Percentiles rank a stretch among this genome's conserved stretches.
These are phyloP conservation scores for Pythium coloratum DNA, from an alignment of 352 stramenopile species.

Conservation along the genomic window DNA sequence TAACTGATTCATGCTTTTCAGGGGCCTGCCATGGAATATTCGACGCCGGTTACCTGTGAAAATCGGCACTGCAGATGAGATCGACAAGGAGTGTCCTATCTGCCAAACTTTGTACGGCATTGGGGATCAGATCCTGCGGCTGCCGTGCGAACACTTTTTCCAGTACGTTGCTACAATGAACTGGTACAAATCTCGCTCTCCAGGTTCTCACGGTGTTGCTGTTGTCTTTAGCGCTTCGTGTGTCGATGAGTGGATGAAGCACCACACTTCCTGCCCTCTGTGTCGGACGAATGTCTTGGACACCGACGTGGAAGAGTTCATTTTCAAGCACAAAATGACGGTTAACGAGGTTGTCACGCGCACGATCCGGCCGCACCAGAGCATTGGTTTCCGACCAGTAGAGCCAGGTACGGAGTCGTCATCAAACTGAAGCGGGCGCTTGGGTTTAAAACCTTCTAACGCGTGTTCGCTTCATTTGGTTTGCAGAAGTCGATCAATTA, in stretches of 20 bases:
- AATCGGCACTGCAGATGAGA: slow-evolving; percentile 77
- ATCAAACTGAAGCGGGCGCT: background rate
- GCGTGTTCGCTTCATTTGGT: background rate
- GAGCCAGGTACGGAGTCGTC: slow-evolving; percentile 47
- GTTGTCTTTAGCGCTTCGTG: slow-evolving; percentile 60
- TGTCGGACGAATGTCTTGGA: slow-evolving; percentile 80
- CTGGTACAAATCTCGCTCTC: background rate
- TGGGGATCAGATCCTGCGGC: slow-evolving; percentile 79
- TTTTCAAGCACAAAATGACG: slow-evolving; percentile 76
- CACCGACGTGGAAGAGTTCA: slow-evolving; percentile 34
- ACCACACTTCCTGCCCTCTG: slow-evolving; percentile 83
- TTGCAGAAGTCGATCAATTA: slow-evolving; percentile 28
- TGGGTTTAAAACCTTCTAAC: background rate
- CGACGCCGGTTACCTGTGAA: slow-evolving; percentile 80
- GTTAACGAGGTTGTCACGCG: slow-evolving; percentile 74
- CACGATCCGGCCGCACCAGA: slow-evolving; percentile 71
- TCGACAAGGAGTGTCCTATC: slow-evolving; percentile 84
- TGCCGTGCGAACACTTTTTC: slow-evolving; percentile 87
- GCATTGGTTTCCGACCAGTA: slow-evolving; percentile 66
- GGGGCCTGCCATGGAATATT: slow-evolving; percentile 73
- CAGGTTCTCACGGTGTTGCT: background rate
- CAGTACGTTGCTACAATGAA: slow-evolving; percentile 46
- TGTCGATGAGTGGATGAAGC: slow-evolving; percentile 86
- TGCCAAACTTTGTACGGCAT: slow-evolving; percentile 84
- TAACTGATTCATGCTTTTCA: slow-evolving; percentile 22